Percentiles rank a stretch among this genome's conserved stretches.
Evolutionary conservation across 106 monocot species (phyloP).

Genomic region (Dioscorea alata): DNA sequence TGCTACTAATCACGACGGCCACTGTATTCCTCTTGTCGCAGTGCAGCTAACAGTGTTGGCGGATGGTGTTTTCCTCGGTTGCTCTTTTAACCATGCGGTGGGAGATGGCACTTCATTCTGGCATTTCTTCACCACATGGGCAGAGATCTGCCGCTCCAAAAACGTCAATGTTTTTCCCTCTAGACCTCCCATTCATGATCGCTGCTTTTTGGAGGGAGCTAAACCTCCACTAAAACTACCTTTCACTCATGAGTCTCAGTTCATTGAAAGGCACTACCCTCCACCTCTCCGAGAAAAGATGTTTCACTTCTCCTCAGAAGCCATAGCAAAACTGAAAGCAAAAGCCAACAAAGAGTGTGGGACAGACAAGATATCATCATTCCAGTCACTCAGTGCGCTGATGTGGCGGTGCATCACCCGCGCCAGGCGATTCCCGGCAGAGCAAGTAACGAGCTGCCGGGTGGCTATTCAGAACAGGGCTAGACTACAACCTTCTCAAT

Average conservation of each 20-base stretch:
- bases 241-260: constrained; percentile 16
- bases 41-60: constrained; percentile 2
- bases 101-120: constrained; percentile 7
- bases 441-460: constrained; percentile 3
- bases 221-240: constrained; percentile 47
- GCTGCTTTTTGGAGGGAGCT: constrained; percentile 51
- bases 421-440: not conserved
- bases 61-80: not conserved
- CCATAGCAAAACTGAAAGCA: constrained; percentile 44
- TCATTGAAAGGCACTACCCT: constrained; percentile 25
- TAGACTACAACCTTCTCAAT: constrained; percentile 44
- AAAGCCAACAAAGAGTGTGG: not conserved
- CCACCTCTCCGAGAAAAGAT: constrained; percentile 41
- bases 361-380: constrained; percentile 5
- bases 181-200: constrained; percentile 32
- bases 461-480: constrained; percentile 37
- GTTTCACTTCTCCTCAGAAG: constrained; percentile 51
- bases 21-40: not conserved
- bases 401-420: constrained; percentile 20
- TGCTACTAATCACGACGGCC: constrained; percentile 56
- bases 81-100: constrained; percentile 2
- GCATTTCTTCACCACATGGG: constrained; percentile 38
- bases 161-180: not conserved
- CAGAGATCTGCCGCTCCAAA: constrained; percentile 32
- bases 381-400: constrained; percentile 13